Conservation (phyloP, 306 rosid genomes). For the Hylodesmum podocarpum region DNA sequence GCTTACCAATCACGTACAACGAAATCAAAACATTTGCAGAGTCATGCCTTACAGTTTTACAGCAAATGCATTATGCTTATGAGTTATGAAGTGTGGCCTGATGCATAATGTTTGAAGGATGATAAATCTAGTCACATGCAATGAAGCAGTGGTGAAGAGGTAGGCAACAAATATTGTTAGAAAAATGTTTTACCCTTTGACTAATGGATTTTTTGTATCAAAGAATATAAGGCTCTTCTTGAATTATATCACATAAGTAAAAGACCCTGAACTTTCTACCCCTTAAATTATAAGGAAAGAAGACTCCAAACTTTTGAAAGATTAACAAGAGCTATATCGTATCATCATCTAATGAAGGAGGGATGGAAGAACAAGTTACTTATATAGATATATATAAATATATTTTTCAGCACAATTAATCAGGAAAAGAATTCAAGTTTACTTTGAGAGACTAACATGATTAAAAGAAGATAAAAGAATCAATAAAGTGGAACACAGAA, state of each 20-base stretch:
- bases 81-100: neutral
- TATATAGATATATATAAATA: neutral
- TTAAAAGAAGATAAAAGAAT: slow-evolving; percentile 11
- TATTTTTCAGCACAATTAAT: slow-evolving; percentile 4
- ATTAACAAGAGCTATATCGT: slow-evolving; percentile 7
- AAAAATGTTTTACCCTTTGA: neutral
- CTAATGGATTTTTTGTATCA: neutral
- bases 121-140: slow-evolving; percentile 14
- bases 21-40: slow-evolving; percentile 4
- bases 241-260: no score
- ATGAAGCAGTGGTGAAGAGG: neutral
- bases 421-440: slow-evolving; percentile 1
- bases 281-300: neutral
- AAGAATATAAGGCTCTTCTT: slow-evolving; percentile 20
- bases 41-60: neutral
- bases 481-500: slow-evolving; percentile 10
- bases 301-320: neutral
- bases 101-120: neutral
- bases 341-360: slow-evolving; percentile 11
- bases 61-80: neutral
- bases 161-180: neutral
- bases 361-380: neutral
- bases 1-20: slow-evolving; percentile 21
- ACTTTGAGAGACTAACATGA: neutral
- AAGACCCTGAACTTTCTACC: neutral